Evolutionary conservation across 768 basidiomycete genomes (phyloP), one percentile per base, ranked within the genome.

Genomic region (Pleurotus cornucopiae): DNA sequence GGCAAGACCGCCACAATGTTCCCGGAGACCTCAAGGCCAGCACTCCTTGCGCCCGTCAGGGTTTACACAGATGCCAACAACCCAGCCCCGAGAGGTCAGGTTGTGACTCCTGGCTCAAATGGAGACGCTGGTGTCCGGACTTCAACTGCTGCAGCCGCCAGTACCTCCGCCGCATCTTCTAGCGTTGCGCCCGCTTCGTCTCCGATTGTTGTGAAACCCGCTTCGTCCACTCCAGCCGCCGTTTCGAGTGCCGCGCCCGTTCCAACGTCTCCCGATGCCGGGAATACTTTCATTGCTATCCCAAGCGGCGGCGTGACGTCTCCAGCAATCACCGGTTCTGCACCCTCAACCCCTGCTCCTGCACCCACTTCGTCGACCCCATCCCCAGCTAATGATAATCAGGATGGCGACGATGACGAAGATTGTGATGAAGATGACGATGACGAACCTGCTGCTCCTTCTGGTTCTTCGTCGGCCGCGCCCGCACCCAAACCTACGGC

Each of bases 1-100:
- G 76, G 74, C 25, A 59, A 56, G 38, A 62, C 58, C 37, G 77
- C 76, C 5, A 64, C 66, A 2, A 63, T 68, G 55, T 70, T 66
- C 57, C 26, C 68, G 4, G 72, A 73, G 54, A 60, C 63, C n/a
- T 67, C 62, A n/a, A 66, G 63, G 2, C 80, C 80, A 39, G 58
- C 68, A 4, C 59, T 77, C 6, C 65, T 82, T 49, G 58, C 67
- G 5, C 79, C 80, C 26, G 68, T 81, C 30, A 79, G 68, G 56
- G 78, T 68, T 5, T 82, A 81, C 65, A 77, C 76, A 16, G 76
- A 76, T 13, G 63, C 69, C 38, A 62, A 62, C 16, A 73, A 78
- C 20, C 64, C 73, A n/a, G 62, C 69, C 39, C 70, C 69, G 1
- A 78, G 63, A 57, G n/a, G 55, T 65, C 63, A 62, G 7, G 58